These are phyloP conservation scores for Bruguiera sexangula DNA, from an alignment of 345 rosid species.

Conservation along the genomic window DNA sequence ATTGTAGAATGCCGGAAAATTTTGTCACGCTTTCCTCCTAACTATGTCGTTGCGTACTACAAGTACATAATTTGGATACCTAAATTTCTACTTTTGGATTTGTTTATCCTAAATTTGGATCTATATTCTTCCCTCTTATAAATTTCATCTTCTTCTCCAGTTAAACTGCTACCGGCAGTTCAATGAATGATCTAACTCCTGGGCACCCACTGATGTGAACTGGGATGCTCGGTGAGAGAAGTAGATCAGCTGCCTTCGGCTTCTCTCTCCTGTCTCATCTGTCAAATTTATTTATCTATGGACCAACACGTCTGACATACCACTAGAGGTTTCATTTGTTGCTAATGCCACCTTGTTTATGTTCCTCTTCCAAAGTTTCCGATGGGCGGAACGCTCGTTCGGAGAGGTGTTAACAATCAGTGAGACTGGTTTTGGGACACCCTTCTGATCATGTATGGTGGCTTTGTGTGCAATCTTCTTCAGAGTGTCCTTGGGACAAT, in stretches of 20 bases:
- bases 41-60: constrained; percentile 7
- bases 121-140: background rate
- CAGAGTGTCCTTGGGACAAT: constrained; percentile 5
- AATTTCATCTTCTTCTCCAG: background rate
- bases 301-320: constrained; percentile 42
- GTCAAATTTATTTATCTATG: constrained; percentile 17
- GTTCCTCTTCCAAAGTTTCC: background rate
- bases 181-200: background rate
- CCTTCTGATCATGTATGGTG: background rate
- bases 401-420: background rate
- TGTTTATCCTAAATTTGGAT: background rate
- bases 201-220: background rate
- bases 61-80: constrained; percentile 36
- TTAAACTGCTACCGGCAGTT: background rate
- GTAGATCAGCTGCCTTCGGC: constrained; percentile 19
- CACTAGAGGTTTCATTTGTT: constrained; percentile 32
- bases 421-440: constrained; percentile 8
- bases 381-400: too few relatives aligned
- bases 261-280: constrained; percentile 24
- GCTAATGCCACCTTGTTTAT: constrained; percentile 10
- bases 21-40: constrained; percentile 42
- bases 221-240: background rate
- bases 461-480: constrained; percentile 13
- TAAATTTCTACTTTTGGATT: background rate
- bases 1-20: constrained; percentile 38